Conservation (phyloP, 1,284 basidiomycete species). For the Microbotryum lychnidis-dioicae region DNA sequence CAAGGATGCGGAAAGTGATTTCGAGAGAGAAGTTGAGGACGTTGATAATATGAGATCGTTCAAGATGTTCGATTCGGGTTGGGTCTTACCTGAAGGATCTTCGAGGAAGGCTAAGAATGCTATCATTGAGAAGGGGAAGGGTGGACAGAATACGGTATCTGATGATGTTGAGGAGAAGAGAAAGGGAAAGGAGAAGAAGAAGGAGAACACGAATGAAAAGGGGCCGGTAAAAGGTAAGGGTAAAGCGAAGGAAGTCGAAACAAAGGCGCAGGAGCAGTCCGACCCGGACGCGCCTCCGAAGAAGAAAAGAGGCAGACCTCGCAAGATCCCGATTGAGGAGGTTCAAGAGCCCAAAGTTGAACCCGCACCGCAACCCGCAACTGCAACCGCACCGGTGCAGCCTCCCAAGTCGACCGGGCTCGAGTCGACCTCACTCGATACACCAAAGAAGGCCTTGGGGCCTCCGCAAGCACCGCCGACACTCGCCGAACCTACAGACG, state of each 20-base stretch:
- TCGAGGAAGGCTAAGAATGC: background rate
- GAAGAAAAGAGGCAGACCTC: slow-evolving; percentile 5
- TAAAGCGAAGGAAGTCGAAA: slow-evolving; percentile 3
- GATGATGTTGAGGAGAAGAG: slow-evolving; percentile 1
- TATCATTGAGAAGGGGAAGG: background rate
- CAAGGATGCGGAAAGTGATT: no score
- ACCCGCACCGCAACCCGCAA: slow-evolving; percentile 2
- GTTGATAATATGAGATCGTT: background rate
- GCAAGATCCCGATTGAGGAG: slow-evolving; percentile 1
- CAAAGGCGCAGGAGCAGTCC: background rate
- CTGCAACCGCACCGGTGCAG: no score
- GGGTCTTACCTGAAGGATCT: background rate
- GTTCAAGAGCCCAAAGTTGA: slow-evolving; percentile 5
- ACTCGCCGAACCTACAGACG: no score
- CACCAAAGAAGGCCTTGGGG: no score
- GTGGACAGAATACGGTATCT: background rate
- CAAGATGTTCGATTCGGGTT: slow-evolving; percentile 3
- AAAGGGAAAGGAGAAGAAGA: slow-evolving; percentile 12
- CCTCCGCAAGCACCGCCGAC: no score
- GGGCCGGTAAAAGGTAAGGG: slow-evolving; percentile 8
- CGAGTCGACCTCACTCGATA: no score
- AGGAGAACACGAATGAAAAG: slow-evolving; percentile 30
- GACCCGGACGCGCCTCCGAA: background rate
- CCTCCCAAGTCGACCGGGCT: no score
- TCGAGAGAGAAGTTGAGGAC: background rate